Base-by-base conservation (phyloP, 1,284 basidiomycete genomes). In the Stereum hirsutum region DNA sequence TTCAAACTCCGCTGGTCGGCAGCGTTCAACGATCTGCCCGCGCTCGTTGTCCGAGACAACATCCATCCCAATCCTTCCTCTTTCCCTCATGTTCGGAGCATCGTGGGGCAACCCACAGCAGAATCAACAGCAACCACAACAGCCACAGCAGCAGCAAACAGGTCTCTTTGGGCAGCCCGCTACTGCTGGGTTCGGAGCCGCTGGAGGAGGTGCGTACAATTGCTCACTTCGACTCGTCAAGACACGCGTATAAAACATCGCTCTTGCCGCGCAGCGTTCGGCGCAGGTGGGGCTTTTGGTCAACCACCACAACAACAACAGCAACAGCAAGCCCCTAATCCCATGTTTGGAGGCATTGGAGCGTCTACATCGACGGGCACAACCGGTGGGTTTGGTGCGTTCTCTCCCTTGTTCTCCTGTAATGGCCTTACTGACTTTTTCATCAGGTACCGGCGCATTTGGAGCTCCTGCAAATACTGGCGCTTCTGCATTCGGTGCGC, bases 331-430 rank as follows among this genome's bases (percentile, higher is more conserved):
- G 10, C 8, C 74, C 70, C 75, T 2, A 89, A 89, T 51, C 81
- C 87, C 34, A 86, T 87, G 80, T 88, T 87, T 59, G 84, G 84
- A 41, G 66, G 63, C 39, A 59, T 58, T 39, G 63, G 62, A 27
- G 63, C 55, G 39, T 54, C 64, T 39, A 61, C 58, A 42, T 57
- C 60, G 11, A 54, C 64, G 3, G 63, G 64, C 11, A 57, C 65
- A 21, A 55, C 73, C 44, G 69, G 69, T 46, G n/a, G n/a, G n/a
- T 87, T 87, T 62, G 80, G 84, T 84, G 55, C 36, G 42, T 37
- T 10, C 33, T 38, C 11, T 7, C 51, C 74, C 61, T 53, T 57
- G 26, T 48, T 46, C 49, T 46, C 45, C 43, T 44, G 43, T 44
- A 39, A 32, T 42, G 30, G 41, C 48, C 46, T 49, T 50, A 52